Conservation (phyloP, 208 protist species). For the Wallacemonas rigidus region DNA sequence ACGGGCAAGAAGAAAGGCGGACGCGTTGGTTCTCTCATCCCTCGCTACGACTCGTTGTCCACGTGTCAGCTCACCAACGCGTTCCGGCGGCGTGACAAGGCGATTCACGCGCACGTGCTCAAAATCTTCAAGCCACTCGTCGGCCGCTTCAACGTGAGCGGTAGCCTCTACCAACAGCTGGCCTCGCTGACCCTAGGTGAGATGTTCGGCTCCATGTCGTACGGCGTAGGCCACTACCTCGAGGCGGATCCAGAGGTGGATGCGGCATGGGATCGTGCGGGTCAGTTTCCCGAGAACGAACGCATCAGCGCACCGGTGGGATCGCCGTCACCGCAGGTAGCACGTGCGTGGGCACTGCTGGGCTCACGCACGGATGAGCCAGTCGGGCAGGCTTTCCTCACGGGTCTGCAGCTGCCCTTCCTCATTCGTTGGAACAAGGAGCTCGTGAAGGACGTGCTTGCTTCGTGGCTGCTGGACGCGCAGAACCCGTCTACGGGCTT, state of each 20-base stretch:
- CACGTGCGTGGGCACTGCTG: slow-evolving; percentile 46
- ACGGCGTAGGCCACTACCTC: slow-evolving; percentile 56
- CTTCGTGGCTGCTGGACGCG: slow-evolving; percentile 70
- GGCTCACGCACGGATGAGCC: slow-evolving; percentile 73
- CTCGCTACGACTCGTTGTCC: slow-evolving; percentile 49
- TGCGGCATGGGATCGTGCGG: slow-evolving; percentile 46
- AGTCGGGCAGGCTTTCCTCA: slow-evolving; percentile 56
- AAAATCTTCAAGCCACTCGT: slow-evolving; percentile 50
- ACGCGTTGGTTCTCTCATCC: slow-evolving; percentile 24
- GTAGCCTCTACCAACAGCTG: slow-evolving; percentile 51
- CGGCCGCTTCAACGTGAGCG: slow-evolving; percentile 42
- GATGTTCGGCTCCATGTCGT: slow-evolving; percentile 63
- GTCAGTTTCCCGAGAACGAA: slow-evolving; percentile 15
- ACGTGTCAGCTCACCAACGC: slow-evolving; percentile 82
- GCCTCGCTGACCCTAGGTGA: slow-evolving; percentile 47
- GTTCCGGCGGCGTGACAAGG: slow-evolving; percentile 74
- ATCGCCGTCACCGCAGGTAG: slow-evolving; percentile 22
- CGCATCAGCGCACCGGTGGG: slow-evolving; percentile 23
- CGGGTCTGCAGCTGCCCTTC: slow-evolving; percentile 72
- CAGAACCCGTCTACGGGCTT: slow-evolving; percentile 71
- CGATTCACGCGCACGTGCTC: slow-evolving; percentile 44
- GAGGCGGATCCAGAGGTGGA: slow-evolving; percentile 37
- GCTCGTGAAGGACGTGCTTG: slow-evolving; percentile 71
- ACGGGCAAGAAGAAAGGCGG: slow-evolving; percentile 4
- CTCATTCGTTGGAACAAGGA: slow-evolving; percentile 81